Evolutionary conservation across 805 yeast species (phyloP).

Genomic region (Candida saitoana): DNA sequence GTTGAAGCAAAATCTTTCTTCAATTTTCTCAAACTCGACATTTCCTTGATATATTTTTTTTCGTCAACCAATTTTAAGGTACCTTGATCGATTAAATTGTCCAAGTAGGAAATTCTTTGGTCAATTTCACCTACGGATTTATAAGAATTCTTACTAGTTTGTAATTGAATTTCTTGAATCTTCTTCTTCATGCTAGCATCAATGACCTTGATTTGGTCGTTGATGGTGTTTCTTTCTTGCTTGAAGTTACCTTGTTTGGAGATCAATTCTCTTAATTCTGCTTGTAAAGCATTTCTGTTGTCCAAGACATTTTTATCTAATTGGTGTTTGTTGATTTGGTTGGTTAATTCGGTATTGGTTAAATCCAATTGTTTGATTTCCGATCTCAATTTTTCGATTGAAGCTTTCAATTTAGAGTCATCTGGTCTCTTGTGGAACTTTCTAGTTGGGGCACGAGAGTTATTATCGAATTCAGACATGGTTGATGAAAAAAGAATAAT

Average conservation of each 20-base stretch:
- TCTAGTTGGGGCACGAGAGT: slow-evolving; percentile 25
- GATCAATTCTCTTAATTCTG: slow-evolving; percentile 38
- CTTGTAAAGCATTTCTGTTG: slow-evolving; percentile 31
- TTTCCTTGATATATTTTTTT: slow-evolving; percentile 78
- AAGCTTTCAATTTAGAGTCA: slow-evolving; percentile 56
- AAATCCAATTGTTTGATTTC: slow-evolving; percentile 63
- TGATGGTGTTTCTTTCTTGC: slow-evolving; percentile 46
- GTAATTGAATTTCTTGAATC: slow-evolving; percentile 66
- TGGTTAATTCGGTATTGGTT: slow-evolving; percentile 47
- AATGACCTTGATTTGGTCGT: slow-evolving; percentile 66
- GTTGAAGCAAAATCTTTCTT: slow-evolving; percentile 72
- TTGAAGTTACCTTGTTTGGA: slow-evolving; percentile 47
- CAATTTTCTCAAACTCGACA: slow-evolving; percentile 74
- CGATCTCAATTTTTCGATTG: slow-evolving; percentile 49
- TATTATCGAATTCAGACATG: slow-evolving; percentile 9
- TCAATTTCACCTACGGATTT: slow-evolving; percentile 68
- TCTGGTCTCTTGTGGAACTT: slow-evolving; percentile 74
- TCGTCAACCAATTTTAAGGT: slow-evolving; percentile 85
- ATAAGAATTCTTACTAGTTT: slow-evolving; percentile 67
- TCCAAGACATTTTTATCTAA: slow-evolving; percentile 28
- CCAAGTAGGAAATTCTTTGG: slow-evolving; percentile 59
- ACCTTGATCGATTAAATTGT: slow-evolving; percentile 73
- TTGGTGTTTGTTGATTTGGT: slow-evolving; percentile 46
- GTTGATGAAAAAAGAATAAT: not conserved
- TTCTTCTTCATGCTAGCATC: slow-evolving; percentile 73